Evolutionary conservation across 441 rosid genomes (phyloP), one percentile per base, ranked within the genome.

Genomic region (Adansonia rubrostipa): DNA sequence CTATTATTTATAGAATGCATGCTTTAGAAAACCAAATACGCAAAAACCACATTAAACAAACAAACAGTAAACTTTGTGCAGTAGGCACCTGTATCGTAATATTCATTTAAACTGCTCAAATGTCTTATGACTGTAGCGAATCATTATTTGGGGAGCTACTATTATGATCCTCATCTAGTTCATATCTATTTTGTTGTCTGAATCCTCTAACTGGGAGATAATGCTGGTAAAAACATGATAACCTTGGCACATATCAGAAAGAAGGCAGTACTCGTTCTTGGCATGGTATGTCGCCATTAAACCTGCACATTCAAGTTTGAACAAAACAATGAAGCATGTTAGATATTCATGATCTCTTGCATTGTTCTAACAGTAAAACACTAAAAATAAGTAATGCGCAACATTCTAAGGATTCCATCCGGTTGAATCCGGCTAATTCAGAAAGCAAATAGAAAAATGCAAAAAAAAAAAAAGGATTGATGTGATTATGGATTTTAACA

Each of bases 231-330:
- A 93, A 74, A 96, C 90, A 19, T 79, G 81, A 83, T 84, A 93
- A 71, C 99, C 99, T 85, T 93, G 92, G 84, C 94, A 85, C 99
- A 96, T 93, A 84, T 93, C 99, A 3, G 94, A 69, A 47, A 96
- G 89, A 77, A 93, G 93, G 68, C 99, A 94, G 77, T 96, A 93
- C 89, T 94, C 98, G 4, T 96, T 96, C 90, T 92, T 88, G 71
- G 98, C 99, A 82, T 94, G 97, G 85, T 94, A 94, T 51, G 99
- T 96, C 13, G 91, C 94, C 94, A 92, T 92, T 77, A 96, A 88
- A 81, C 99, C 98, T 95, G 91, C 83, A 78, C 2, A 45, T 8
- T 1, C 6, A 24, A 1, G 28, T 10, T 51, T 3, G 36, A 57
- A 6, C 36, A 51, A 69, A 68, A 24, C 28, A 17, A 44, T 15